Evolutionary conservation across 768 basidiomycete genomes (phyloP), one percentile per base, ranked within the genome.

Genomic region (Pleurotus sapidus): DNA sequence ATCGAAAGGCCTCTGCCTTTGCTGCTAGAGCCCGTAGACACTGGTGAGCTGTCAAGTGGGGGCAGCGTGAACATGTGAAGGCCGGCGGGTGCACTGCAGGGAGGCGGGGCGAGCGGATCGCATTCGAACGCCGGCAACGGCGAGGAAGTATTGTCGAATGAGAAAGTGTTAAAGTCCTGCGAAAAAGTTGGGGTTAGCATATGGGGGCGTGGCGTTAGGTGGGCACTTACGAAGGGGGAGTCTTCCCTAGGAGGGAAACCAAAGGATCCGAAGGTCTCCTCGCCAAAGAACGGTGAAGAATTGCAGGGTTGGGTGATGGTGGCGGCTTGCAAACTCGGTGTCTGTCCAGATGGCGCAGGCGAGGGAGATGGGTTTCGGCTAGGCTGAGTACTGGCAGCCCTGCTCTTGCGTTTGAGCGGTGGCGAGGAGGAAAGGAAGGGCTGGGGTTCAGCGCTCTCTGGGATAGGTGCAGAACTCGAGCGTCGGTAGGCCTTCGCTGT

Each of bases 401-500:
- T 61, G 17, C 70, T 70, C 45, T 68, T 63, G 38, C 59, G 62
- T 12, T 60, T 59, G 25, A 49, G 49, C n/a, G 56, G 23, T 43
- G 67, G 58, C n/a, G 64, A 61, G 4, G 65, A 65, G 38, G 70
- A 68, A 27, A 75, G 63, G 67, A 76, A 75, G 9, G 67, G 67
- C 59, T 74, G 69, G 18, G 68, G 65, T 24, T 71, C 71, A 39
- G 72, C 74, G 4, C 70, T 68, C 48, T 79, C 76, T 8, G 77
- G 74, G 20, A 79, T 68, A 1, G 84, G 84, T 2, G 76, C 81
- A 45, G 87, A 89, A 9, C 86, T 87, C 23, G 86, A 87, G 37
- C 88, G 83, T 43, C 82, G 80, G 73, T 83, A 91, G 46, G 80
- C 76, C 53, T 82, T 78, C n/a, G 84, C 88, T 0, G 88, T 90